phyloP scores from a whole-genome alignment of 176 grass and related monocot species.

The Pontederia crassipes region DNA sequence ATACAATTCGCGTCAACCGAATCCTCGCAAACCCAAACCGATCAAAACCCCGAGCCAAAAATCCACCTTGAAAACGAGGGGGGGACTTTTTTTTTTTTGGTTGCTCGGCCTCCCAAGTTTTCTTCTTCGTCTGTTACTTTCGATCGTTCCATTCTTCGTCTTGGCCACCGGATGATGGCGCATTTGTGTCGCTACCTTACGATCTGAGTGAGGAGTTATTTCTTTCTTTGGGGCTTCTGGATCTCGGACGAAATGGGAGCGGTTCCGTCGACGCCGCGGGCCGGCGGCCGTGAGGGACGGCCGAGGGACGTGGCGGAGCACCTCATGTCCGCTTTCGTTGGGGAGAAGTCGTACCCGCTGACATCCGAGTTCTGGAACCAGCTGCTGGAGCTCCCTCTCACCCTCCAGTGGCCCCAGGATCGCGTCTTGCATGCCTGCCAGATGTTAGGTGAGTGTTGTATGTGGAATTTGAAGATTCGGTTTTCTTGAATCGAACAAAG shows the following conservation, averaged over 20 bases:
- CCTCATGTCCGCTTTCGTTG: slow-evolving; percentile 79
- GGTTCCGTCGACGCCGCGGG: slow-evolving; percentile 78
- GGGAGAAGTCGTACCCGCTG: slow-evolving; percentile 52
- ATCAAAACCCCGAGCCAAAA: too few relatives aligned
- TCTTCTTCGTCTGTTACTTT: background rate
- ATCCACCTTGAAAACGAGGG: too few relatives aligned
- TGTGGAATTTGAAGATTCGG: background rate
- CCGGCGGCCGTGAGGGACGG: slow-evolving; percentile 3
- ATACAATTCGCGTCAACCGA: too few relatives aligned
- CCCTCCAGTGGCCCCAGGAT: slow-evolving; percentile 77
- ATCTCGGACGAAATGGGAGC: slow-evolving; percentile 47
- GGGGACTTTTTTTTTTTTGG: too few relatives aligned
- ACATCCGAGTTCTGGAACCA: slow-evolving; percentile 91
- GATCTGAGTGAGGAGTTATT: too few relatives aligned
- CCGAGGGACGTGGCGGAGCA: slow-evolving; percentile 49
- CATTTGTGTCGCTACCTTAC: too few relatives aligned
- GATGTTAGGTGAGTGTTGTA: slow-evolving; percentile 51
- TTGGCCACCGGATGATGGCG: background rate
- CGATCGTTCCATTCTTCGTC: background rate
- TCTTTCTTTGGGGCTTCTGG: too few relatives aligned
- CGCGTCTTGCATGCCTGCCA: slow-evolving; percentile 87
- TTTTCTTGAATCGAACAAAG: background rate
- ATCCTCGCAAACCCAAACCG: too few relatives aligned
- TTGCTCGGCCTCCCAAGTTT: too few relatives aligned
- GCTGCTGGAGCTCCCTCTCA: slow-evolving; percentile 86